A percentile compares a stretch with the other conserved stretches of the same genome.
Conservation (phyloP, 371 early-diverging fungal genomes). For the Caulochytrium protostelioides region DNA sequence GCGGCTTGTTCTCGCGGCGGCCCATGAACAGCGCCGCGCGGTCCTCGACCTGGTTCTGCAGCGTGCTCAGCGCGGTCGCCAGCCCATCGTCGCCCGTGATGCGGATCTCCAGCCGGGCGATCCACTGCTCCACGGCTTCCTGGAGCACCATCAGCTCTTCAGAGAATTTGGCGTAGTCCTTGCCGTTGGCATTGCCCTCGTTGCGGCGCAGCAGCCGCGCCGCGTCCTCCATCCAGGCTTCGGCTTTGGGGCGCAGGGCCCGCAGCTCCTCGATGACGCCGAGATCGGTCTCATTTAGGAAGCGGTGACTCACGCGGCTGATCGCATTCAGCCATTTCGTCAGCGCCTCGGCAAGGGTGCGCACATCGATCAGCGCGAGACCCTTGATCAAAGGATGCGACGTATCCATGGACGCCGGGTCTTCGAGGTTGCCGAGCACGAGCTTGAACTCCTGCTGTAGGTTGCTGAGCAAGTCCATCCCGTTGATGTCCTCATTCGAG, state of each 20-base stretch:
- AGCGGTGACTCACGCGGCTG: constrained; percentile 16
- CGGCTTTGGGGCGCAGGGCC: constrained; percentile 10
- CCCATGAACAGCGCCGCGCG: constrained; percentile 3
- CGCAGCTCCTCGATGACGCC: constrained; percentile 19
- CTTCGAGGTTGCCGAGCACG: constrained; percentile 17
- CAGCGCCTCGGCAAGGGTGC: constrained; percentile 11
- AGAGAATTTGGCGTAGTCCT: constrained; percentile 15
- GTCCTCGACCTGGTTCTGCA: constrained; percentile 32
- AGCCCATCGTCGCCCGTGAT: constrained; percentile 28
- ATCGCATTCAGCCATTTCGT: constrained; percentile 19
- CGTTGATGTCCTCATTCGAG: constrained; percentile 20
- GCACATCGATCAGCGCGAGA: constrained; percentile 18
- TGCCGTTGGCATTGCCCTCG: constrained; percentile 19
- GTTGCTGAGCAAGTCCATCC: constrained; percentile 16
- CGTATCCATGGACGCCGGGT: constrained; percentile 14
- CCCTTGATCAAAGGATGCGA: constrained; percentile 14
- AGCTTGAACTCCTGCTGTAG: constrained; percentile 20
- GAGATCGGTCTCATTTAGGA: constrained; percentile 22
- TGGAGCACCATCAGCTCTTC: constrained; percentile 11
- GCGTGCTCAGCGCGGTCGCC: constrained; percentile 17
- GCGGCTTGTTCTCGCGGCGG: constrained; percentile 8
- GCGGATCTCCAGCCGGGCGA: constrained; percentile 15
- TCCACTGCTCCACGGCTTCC: constrained; percentile 21
- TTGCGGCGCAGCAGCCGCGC: constrained; percentile 14
- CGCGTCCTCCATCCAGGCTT: constrained; percentile 20